Base-by-base conservation (phyloP, 2,329 filamentous ascomycete species). In the Ophiostoma novo-ulmi region DNA sequence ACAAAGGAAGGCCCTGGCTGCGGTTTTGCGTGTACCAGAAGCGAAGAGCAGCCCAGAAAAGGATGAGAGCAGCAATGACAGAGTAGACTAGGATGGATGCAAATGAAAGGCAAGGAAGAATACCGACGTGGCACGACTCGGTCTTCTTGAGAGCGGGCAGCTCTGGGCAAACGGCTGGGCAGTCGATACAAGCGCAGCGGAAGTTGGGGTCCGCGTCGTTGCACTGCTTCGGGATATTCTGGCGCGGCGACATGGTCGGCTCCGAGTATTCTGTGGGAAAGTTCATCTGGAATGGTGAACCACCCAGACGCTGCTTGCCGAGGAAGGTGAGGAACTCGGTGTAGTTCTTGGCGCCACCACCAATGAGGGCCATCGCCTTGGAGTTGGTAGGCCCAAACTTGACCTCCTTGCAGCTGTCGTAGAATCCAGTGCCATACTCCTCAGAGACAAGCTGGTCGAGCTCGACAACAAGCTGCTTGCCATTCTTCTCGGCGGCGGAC, bases 201-300 rank as follows among this genome's bases (percentile, higher is more conserved):
- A 93, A 98, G 73, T 87, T 85, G 71, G 92, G 88, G 75, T 98
- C 92, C 52, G 91, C 87, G 75, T 94, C 93, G 78, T 97, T 97
- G 84, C 95, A 99, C 70, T 90, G 89, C 80, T 95, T 94, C 0
- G 93, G 87, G 69, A 82, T 87, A 81, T 93, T 90, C 44, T 91
- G 81, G 74, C 89, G 82, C 0, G 93, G 83, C 11, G 84, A 78
- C 91, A 98, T 96, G n/a, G 82, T 84, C 0, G 87, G 84, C 67
- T 92, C 87, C 13, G 84, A 79, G 73, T 89, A 87, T 8, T 85
- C 79, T 11, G 79, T 82, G 11, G 87, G 94, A 76, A 95, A 99
- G 82, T 99, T 96, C 82, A 99, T 97, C 82, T 99, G 95, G 80
- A 99, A 99, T 0, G 95, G 95, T 71, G 94, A 98, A 4, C 96